Conservation (phyloP, 495 filamentous ascomycete species). For the Aspergillus kassunensis region DNA sequence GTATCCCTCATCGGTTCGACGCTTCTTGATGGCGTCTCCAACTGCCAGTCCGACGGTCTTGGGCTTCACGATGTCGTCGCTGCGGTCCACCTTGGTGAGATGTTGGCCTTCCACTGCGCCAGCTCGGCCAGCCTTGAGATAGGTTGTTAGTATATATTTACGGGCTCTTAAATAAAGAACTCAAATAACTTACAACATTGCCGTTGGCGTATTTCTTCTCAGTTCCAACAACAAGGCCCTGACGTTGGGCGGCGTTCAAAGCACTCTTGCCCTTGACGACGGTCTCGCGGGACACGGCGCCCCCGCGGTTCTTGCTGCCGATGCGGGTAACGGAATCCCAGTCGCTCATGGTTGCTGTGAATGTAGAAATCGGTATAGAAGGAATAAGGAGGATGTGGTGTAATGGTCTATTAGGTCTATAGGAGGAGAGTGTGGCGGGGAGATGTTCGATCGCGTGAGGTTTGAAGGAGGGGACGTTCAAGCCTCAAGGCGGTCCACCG, state of each 20-base stretch:
- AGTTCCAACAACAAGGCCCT: slow-evolving; percentile 70
- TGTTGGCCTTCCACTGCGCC: slow-evolving; percentile 79
- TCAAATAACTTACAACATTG: slow-evolving; percentile 65
- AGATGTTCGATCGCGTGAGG: slow-evolving; percentile 27
- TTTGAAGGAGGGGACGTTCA: slow-evolving; percentile 24
- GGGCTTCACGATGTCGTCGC: slow-evolving; percentile 95
- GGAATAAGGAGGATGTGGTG: slow-evolving; percentile 6
- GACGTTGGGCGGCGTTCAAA: slow-evolving; percentile 83
- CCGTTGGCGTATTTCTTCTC: slow-evolving; percentile 87
- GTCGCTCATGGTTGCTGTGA: slow-evolving; percentile 49
- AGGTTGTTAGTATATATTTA: not conserved
- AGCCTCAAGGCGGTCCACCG: slow-evolving; percentile 16
- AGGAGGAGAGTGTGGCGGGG: slow-evolving; percentile 9
- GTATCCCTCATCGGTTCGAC: slow-evolving; percentile 64
- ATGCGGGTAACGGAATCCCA: slow-evolving; percentile 94
- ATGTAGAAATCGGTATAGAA: not conserved
- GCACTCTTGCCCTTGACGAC: slow-evolving; percentile 83
- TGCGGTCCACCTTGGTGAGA: slow-evolving; percentile 95
- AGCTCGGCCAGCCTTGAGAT: slow-evolving; percentile 53
- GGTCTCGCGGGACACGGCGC: slow-evolving; percentile 66
- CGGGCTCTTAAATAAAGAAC: too few species aligned
- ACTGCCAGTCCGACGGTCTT: slow-evolving; percentile 80
- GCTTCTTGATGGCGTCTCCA: slow-evolving; percentile 74
- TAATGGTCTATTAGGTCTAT: slow-evolving; percentile 4
- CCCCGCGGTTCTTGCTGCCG: slow-evolving; percentile 69